Conservation (phyloP, 306 rosid species). For the Sechiopsis laciniata region DNA sequence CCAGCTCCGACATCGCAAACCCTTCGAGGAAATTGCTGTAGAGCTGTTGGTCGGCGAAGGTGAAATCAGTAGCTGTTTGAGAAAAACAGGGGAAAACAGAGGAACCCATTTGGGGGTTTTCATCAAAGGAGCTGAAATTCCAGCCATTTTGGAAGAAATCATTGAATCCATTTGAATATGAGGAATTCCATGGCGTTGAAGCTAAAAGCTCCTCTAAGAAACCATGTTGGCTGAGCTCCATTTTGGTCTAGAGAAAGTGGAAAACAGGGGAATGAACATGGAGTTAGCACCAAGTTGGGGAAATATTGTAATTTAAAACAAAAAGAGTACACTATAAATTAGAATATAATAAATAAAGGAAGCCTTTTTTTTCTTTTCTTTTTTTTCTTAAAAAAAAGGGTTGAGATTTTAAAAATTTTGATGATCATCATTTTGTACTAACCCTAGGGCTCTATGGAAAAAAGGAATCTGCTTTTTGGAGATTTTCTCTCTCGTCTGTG, state of each 20-base stretch:
- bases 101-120: conserved; percentile 41
- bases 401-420: too few species aligned
- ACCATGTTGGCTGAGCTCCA: conserved; percentile 87
- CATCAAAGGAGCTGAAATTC: conserved; percentile 58
- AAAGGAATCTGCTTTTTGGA: conserved; percentile 59
- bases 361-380: too few species aligned
- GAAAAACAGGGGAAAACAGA: conserved; percentile 43
- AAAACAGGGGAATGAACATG: conserved; percentile 15
- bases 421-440: too few species aligned
- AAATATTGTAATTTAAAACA: conserved; percentile 16
- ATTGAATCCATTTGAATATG: conserved; percentile 42
- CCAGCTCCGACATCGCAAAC: conserved; percentile 56
- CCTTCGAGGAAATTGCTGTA: conserved; percentile 32
- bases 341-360: not conserved
- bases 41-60: conserved; percentile 29
- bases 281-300: conserved; percentile 21
- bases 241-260: conserved; percentile 27
- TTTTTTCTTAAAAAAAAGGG: too few species aligned
- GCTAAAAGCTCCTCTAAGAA: conserved; percentile 66
- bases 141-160: conserved; percentile 61
- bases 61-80: conserved; percentile 34
- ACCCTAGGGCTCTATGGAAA: conserved; percentile 26
- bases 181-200: conserved; percentile 11
- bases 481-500: conserved; percentile 29
- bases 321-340: not conserved